Conservation (phyloP, 768 basidiomycete species). For the Serendipita vermifera region DNA sequence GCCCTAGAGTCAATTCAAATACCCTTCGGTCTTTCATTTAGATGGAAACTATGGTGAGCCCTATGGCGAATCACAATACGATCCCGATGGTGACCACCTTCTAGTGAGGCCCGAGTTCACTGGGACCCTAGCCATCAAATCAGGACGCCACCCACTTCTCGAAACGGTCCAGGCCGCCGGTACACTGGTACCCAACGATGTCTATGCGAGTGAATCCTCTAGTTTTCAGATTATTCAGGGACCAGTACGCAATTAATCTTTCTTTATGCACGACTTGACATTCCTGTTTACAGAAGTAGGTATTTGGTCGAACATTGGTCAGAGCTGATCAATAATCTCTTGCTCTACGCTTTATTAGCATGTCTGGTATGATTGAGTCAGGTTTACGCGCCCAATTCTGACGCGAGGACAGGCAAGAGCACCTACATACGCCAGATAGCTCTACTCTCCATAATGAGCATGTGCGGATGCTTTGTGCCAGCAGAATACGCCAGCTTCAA, state of each 20-base stretch:
- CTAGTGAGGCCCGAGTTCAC: conserved; percentile 86
- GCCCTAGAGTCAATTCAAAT: not conserved
- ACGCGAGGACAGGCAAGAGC: conserved; percentile 58
- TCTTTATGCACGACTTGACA: conserved; percentile 12
- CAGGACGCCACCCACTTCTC: conserved; percentile 77
- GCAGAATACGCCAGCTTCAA: conserved; percentile 87
- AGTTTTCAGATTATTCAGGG: conserved; percentile 88
- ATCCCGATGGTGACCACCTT: too few species aligned
- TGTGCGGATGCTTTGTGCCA: conserved; percentile 85
- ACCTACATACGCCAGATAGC: conserved; percentile 86
- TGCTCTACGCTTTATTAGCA: too few species aligned
- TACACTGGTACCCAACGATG: conserved; percentile 75
- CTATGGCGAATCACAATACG: not conserved
- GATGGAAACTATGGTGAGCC: conserved; percentile 38
- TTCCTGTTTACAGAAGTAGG: not conserved
- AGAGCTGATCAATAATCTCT: too few species aligned
- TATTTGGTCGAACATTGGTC: conserved; percentile 1
- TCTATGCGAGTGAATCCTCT: conserved; percentile 72
- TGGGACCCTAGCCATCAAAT: conserved; percentile 77
- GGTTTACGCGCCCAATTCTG: not conserved
- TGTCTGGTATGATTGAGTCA: conserved; percentile 37
- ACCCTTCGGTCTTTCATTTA: conserved; percentile 16
- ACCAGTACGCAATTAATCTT: conserved; percentile 29
- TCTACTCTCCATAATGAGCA: conserved; percentile 70
- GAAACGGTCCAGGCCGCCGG: conserved; percentile 58